Percentiles rank a stretch among this genome's conserved stretches.
These are phyloP conservation scores for Hypomontagnella submonticulosa DNA, from an alignment of 495 filamentous ascomycete genomes.

Conservation along the genomic window DNA sequence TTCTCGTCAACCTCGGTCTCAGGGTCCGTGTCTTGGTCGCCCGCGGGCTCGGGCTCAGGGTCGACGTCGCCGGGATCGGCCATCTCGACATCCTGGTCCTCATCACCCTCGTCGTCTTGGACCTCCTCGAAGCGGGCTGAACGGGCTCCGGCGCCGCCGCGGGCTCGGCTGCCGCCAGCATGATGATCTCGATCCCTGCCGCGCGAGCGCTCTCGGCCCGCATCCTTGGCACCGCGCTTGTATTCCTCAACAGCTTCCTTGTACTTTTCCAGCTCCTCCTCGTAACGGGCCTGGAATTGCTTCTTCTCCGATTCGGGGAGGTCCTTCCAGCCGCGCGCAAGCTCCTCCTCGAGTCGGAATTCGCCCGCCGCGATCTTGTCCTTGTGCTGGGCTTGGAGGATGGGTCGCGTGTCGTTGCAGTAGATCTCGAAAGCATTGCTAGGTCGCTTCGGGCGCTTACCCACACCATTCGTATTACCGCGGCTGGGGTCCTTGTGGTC, in stretches of 20 bases:
- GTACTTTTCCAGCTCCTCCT: conserved; percentile 54
- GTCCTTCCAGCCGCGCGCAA: conserved; percentile 63
- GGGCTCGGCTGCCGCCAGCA: conserved; percentile 9
- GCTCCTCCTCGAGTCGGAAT: conserved; percentile 55
- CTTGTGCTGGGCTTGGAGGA: conserved; percentile 52
- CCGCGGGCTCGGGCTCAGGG: conserved; percentile 42
- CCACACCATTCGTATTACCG: conserved; percentile 36
- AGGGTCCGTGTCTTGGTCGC: conserved; percentile 52
- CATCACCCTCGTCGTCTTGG: conserved; percentile 44
- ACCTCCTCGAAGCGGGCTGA: conserved; percentile 40
- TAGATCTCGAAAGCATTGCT: conserved; percentile 64
- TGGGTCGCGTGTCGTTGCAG: conserved; percentile 57
- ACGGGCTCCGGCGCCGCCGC: conserved; percentile 32
- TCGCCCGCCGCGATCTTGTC: conserved; percentile 52
- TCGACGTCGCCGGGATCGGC: conserved; percentile 41
- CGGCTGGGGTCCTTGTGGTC: conserved; percentile 47
- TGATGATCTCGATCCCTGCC: conserved; percentile 31
- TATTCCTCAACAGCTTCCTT: conserved; percentile 52
- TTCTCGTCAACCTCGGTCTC: conserved; percentile 56
- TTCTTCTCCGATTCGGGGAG: conserved; percentile 57
- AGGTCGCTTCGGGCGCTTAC: conserved; percentile 54
- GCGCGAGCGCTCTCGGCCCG: conserved; percentile 48
- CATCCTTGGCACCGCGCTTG: conserved; percentile 49
- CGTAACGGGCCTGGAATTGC: conserved; percentile 56
- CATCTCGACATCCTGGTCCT: conserved; percentile 50